Evolutionary conservation across 106 monocot species (phyloP).

Genomic region (Alisma plantagoaquatica): DNA sequence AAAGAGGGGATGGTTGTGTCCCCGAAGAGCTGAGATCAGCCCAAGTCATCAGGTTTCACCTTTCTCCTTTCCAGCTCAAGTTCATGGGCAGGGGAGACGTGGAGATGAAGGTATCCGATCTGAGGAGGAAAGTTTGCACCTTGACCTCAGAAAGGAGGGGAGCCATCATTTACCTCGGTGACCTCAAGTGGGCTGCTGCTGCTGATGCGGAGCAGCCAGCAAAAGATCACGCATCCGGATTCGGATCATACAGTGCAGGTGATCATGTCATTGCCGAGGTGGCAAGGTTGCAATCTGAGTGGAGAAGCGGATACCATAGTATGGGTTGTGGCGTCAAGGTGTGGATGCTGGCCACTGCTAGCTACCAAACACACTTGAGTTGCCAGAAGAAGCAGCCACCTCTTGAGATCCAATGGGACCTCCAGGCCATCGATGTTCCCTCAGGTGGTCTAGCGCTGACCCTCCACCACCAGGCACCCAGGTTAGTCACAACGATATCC

Average conservation of each 20-base stretch:
- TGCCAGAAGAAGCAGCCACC: slow-evolving; percentile 58
- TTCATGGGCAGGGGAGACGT: slow-evolving; percentile 54
- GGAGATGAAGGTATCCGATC: slow-evolving; percentile 50
- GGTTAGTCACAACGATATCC: no score
- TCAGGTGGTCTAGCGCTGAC: slow-evolving; percentile 68
- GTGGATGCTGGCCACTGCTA: slow-evolving; percentile 70
- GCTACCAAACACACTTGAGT: slow-evolving; percentile 77
- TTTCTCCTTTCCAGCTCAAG: slow-evolving; percentile 45
- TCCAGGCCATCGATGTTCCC: slow-evolving; percentile 81
- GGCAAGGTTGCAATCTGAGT: slow-evolving; percentile 42
- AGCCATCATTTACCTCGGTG: slow-evolving; percentile 59
- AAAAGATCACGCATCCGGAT: no score
- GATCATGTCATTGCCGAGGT: slow-evolving; percentile 55
- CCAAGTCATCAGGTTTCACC: slow-evolving; percentile 52
- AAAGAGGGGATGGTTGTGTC: slow-evolving; percentile 68
- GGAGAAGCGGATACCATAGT: slow-evolving; percentile 10
- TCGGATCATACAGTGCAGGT: slow-evolving; percentile 22
- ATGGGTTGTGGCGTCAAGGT: slow-evolving; percentile 21
- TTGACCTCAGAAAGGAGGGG: slow-evolving; percentile 14
- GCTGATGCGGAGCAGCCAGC: slow-evolving; percentile 31
- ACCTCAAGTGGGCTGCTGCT: slow-evolving; percentile 60
- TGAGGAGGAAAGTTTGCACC: slow-evolving; percentile 38
- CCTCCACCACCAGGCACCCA: slow-evolving; percentile 60
- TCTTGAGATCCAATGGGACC: slow-evolving; percentile 65
- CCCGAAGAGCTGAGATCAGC: slow-evolving; percentile 54